Evolutionary conservation across 1,284 basidiomycete genomes (phyloP), one percentile per base, ranked within the genome.

Genomic region (Crucibulum cyathiforme): DNA sequence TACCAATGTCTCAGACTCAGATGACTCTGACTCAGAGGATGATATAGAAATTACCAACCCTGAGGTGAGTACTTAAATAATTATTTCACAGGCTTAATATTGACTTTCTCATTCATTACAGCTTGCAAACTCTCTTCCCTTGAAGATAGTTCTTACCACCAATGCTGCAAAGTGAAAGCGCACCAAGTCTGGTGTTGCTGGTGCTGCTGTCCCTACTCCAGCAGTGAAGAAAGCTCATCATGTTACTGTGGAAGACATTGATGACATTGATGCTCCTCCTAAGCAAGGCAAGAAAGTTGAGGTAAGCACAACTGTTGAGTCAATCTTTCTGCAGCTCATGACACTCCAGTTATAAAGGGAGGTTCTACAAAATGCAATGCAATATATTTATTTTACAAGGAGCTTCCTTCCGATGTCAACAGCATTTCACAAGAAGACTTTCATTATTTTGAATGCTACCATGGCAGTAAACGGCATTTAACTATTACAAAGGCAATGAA

Each of bases 351-450:
- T n/a, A n/a, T n/a, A n/a, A n/a, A 48, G 47, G 9, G 17, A 24
- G 19, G n/a, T n/a, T n/a, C n/a, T n/a, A n/a, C 17, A 7, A 48
- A 31, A 24, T 7, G 8, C 6, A 67, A 65, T 46, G 59, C 66
- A 8, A 63, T 71, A 24, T 67, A 70, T 57, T 47, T 48, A 15
- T 71, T 71, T 54, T 71, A 66, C 53, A 43, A 66, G 37, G 46
- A 52, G 3, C 58, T 67, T 17, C 43, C 41, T 8, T 17, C 36
- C 6, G 49, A 48, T 36, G 19, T 15, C 1, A 38, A 61, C 15
- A 57, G 64, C 15, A 36, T n/a, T 9, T 8, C 54, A 15, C 58
- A 57, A 8, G 48, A 51, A 12, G 68, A 62, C 9, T 56, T 64
- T 41, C 58, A 58, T 15, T 60, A 72, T 53, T 72, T 64, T 48